Conservation (phyloP, 169 alveolate species). For the Eimeria zaria region DNA sequence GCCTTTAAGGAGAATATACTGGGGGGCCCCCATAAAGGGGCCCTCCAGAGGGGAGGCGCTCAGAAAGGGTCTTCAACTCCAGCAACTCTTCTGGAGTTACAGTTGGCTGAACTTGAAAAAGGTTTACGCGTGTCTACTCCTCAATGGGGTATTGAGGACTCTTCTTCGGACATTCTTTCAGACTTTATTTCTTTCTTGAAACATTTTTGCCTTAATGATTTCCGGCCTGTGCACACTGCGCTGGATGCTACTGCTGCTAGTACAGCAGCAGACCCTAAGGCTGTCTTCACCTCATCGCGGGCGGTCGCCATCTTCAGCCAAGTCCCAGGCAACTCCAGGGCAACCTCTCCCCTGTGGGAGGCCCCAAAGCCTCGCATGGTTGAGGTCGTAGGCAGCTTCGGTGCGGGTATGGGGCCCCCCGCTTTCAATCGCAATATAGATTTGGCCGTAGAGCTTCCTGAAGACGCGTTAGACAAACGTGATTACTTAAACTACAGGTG, state of each 20-base stretch:
- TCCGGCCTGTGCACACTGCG: not conserved
- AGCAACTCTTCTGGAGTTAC: constrained; percentile 60
- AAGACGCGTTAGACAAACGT: constrained; percentile 23
- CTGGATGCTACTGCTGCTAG: not conserved
- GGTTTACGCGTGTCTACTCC: constrained; percentile 7
- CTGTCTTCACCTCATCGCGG: not conserved
- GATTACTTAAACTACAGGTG: constrained; percentile 69
- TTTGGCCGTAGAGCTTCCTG: constrained; percentile 57
- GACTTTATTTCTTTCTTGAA: constrained; percentile 31
- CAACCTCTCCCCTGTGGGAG: not conserved
- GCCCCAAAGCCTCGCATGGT: constrained; percentile 30
- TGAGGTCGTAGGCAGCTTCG: constrained; percentile 64
- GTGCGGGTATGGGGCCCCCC: constrained; percentile 48
- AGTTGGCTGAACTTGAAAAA: not conserved
- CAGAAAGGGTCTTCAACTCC: not conserved
- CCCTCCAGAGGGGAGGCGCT: not conserved
- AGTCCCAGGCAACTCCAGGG: constrained; percentile 44
- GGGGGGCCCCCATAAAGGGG: not conserved
- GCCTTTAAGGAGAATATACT: not conserved
- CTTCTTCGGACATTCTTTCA: not conserved
- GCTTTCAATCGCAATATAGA: constrained; percentile 47
- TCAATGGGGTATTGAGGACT: not conserved
- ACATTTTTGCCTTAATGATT: not conserved
- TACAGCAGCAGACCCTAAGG: not conserved
- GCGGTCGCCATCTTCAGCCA: constrained; percentile 18